Base-by-base conservation (phyloP, 768 basidiomycete species). In the Lentinula edodes region DNA sequence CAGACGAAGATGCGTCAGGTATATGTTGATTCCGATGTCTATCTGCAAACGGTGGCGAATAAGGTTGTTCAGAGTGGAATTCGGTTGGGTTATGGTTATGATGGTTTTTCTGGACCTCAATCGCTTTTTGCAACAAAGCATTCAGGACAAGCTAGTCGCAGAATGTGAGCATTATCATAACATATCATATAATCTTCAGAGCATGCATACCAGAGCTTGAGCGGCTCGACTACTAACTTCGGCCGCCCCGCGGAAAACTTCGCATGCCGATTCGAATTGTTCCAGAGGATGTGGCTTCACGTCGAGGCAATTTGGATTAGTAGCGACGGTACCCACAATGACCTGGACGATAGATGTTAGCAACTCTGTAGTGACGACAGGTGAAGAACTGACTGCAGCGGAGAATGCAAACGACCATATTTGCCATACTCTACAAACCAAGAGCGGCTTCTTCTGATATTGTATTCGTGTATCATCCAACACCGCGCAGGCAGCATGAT, bases 321-420 rank as follows among this genome's bases (percentile, higher is more conserved):
- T 79, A 4, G 85, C 83, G 20, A 85, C 75, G 1, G 82, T 82
- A 5, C 83, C 84, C 3, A 86, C 72, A 35, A 83, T 74, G 13
- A 86, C 72, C 84, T 85, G 48, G 34, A 39, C 28, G 45, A 32
- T 5, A 18, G 23, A 52, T 28, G 16, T 23, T 53, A 61, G 13
- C 16, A 8, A 10, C 51, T 34, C 43, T 41, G 42, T 20, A 46
- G 12, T 34, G 13, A 18, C 16, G 23, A 35, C 6, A 28, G 20
- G 23, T 59, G n/a, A 62, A 48, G 9, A 12, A 65, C 79, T 69
- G 67, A 85, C 83, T 42, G 83, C 77, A 15, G 86, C 79, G 12
- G 80, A 76, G 67, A 86, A 86, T 1, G 80, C 75, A 52, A 79
- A 72, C 1, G 83, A 77, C 86, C 86, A 88, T 60, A 84, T 79